Conservation (phyloP, 2,329 filamentous ascomycete genomes). For the Ceratocystis ficicola region DNA sequence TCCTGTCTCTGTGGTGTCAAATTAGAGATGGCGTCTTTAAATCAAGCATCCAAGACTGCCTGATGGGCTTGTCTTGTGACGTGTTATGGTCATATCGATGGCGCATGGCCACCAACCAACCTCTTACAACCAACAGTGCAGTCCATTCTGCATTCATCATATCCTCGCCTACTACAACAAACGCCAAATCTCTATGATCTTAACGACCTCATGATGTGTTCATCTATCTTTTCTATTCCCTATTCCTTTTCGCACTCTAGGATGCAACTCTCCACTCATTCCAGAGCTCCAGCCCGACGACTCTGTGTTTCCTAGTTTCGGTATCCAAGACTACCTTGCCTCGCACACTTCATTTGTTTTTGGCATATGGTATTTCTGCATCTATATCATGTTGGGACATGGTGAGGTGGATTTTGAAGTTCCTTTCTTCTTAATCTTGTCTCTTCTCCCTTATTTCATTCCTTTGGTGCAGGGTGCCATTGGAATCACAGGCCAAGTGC, state of each 20-base stretch:
- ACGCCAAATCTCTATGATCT: background rate
- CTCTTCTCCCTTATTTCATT: background rate
- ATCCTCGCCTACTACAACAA: background rate
- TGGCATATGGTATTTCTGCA: conserved; percentile 2
- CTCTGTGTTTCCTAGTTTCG: background rate
- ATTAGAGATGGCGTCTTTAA: background rate
- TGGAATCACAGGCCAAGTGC: background rate
- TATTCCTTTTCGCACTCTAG: conserved; percentile 8
- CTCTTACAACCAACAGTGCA: background rate
- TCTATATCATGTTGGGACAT: background rate
- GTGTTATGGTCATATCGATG: background rate
- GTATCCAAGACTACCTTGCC: conserved; percentile 6
- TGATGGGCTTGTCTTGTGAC: background rate
- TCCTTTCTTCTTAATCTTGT: background rate
- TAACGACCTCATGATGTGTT: conserved; percentile 12
- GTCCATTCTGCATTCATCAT: background rate
- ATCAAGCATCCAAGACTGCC: background rate
- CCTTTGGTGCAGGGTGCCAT: background rate
- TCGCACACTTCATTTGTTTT: conserved; percentile 7
- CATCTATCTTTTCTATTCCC: conserved; percentile 6
- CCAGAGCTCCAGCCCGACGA: conserved; percentile 1
- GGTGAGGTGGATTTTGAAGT: background rate
- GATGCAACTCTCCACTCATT: conserved; percentile 19
- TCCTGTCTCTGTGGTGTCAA: conserved; percentile 19
- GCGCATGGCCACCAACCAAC: background rate